Evolutionary conservation across 164 flowering plant genomes (phyloP).

Genomic region (Aristolochia californica): DNA sequence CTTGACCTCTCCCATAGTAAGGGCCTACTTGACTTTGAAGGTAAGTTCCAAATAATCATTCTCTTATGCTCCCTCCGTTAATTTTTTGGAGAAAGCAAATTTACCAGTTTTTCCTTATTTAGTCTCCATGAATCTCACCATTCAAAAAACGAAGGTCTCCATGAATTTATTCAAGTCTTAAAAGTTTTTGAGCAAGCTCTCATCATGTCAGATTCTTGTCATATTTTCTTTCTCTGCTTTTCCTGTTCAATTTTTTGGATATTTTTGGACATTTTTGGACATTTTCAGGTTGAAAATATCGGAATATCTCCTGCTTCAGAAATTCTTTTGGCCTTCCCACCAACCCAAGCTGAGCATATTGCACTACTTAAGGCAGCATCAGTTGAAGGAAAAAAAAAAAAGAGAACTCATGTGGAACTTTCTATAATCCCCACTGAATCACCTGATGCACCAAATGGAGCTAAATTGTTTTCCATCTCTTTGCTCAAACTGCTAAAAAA

Average conservation of each 20-base stretch:
- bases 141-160: neutral
- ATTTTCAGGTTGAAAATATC: slow-evolving; percentile 63
- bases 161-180: neutral
- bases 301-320: slow-evolving; percentile 62
- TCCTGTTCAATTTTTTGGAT: too few relatives aligned
- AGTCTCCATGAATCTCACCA: too few relatives aligned
- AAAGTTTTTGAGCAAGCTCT: neutral
- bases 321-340: slow-evolving; percentile 75
- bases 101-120: neutral
- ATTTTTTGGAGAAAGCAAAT: neutral
- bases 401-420: slow-evolving; percentile 54
- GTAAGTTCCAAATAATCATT: slow-evolving; percentile 23
- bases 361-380: slow-evolving; percentile 56
- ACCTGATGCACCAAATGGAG: slow-evolving; percentile 63
- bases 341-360: slow-evolving; percentile 50
- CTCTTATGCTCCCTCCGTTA: neutral
- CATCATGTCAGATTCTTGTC: neutral
- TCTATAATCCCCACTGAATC: slow-evolving; percentile 49
- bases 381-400: slow-evolving; percentile 61
- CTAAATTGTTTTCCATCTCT: slow-evolving; percentile 46
- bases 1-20: slow-evolving; percentile 70
- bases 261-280: too few relatives aligned
- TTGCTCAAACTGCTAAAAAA: slow-evolving; percentile 41
- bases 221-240: too few relatives aligned
- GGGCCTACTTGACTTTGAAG: slow-evolving; percentile 73